Percentiles rank a stretch among this genome's conserved stretches.
Conservation (phyloP, 108 stramenopile species). For the Phaeodactylum tricornutum region DNA sequence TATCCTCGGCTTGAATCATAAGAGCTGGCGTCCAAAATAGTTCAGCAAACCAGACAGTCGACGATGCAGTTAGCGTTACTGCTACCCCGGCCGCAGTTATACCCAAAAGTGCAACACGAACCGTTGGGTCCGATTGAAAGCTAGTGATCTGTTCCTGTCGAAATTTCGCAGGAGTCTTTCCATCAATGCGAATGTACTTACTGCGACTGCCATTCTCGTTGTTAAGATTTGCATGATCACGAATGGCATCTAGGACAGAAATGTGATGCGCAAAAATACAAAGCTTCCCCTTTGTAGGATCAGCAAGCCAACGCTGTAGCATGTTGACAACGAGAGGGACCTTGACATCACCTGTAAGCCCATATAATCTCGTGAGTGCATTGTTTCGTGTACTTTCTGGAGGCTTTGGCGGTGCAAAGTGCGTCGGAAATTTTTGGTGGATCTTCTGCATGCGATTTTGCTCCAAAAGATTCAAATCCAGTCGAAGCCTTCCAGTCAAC, state of each 20-base stretch:
- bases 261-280: slow-evolving; percentile 97
- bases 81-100: slow-evolving; percentile 97
- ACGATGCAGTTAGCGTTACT: slow-evolving; percentile 95
- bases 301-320: slow-evolving; percentile 57
- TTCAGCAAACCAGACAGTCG: slow-evolving; percentile 94
- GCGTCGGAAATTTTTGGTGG: no score
- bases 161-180: slow-evolving; percentile 72
- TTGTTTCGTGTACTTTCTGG: slow-evolving; percentile 36
- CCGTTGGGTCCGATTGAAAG: slow-evolving; percentile 84
- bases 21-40: slow-evolving; percentile 95
- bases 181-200: slow-evolving; percentile 90
- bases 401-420: no score
- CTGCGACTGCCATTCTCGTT: slow-evolving; percentile 14
- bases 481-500: neutral
- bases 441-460: no score
- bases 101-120: slow-evolving; percentile 83
- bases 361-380: slow-evolving; percentile 77
- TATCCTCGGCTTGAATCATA: slow-evolving; percentile 97
- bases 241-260: slow-evolving; percentile 78
- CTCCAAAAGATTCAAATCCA: neutral
- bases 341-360: slow-evolving; percentile 76
- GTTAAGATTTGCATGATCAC: slow-evolving; percentile 33
- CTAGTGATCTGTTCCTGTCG: slow-evolving; percentile 83
- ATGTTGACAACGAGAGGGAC: slow-evolving; percentile 52
- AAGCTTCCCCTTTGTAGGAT: slow-evolving; percentile 79